A percentile compares a stretch with the other conserved stretches of the same genome.
phyloP scores from a whole-genome alignment of 179 eudicot species.

The Beta corolliflora region DNA sequence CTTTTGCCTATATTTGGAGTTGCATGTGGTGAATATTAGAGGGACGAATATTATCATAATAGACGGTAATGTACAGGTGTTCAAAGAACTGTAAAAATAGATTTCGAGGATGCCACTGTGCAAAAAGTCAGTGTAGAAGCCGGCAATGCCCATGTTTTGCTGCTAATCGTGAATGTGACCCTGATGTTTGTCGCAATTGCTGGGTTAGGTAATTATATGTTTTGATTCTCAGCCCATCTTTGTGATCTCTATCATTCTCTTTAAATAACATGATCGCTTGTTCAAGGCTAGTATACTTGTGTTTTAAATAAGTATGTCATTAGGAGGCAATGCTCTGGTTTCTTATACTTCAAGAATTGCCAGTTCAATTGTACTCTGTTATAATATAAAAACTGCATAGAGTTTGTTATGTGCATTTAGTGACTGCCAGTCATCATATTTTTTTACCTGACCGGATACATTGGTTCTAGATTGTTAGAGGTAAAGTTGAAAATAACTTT shows the following conservation, averaged over 20 bases:
- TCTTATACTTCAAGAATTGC: not conserved
- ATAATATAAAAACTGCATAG: not conserved
- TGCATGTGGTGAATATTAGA: not conserved
- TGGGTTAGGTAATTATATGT: slow-evolving; percentile 80
- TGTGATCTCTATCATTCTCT: not conserved
- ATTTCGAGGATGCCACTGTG: slow-evolving; percentile 99
- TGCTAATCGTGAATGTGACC: slow-evolving; percentile 98
- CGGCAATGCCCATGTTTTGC: slow-evolving; percentile 98
- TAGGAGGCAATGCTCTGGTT: not conserved
- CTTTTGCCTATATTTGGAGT: not conserved
- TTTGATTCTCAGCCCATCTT: slow-evolving; percentile 1
- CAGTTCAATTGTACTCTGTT: not conserved
- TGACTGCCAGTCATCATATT: too few relatives aligned
- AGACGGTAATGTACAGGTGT: slow-evolving; percentile 55
- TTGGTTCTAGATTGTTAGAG: too few relatives aligned
- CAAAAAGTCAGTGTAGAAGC: slow-evolving; percentile 98
- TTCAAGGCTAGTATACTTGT: not conserved
- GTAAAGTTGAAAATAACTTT: not conserved
- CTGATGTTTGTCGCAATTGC: slow-evolving; percentile 97
- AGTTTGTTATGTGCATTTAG: not conserved
- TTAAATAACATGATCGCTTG: not conserved
- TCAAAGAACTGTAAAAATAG: slow-evolving; percentile 90
- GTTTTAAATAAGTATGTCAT: not conserved
- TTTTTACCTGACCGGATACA: not conserved
- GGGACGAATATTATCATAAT: not conserved